phyloP scores from a whole-genome alignment of 2,329 filamentous ascomycete species.

The Botryosphaeria dothidea region DNA sequence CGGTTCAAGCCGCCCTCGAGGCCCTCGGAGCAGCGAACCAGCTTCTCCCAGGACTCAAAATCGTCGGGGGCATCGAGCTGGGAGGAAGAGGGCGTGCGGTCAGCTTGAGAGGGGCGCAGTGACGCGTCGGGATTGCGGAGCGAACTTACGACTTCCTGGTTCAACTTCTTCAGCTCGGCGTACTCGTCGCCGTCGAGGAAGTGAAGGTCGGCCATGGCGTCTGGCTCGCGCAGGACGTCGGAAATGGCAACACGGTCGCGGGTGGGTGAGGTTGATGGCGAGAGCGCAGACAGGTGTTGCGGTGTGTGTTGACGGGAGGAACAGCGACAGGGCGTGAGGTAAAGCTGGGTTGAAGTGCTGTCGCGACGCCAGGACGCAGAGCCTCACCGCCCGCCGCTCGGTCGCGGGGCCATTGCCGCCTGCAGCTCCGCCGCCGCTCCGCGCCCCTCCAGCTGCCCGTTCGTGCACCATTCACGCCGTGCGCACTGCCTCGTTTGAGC shows the following conservation, averaged over 20 bases:
- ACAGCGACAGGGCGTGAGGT: not conserved
- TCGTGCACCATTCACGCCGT: not conserved
- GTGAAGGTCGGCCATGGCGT: conserved; percentile 20
- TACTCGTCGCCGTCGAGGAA: conserved; percentile 81
- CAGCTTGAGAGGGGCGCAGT: not conserved
- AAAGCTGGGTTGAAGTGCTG: not conserved
- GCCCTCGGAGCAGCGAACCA: conserved; percentile 77
- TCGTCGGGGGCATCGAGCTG: conserved; percentile 76
- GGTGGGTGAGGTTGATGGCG: not conserved
- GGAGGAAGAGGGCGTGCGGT: not conserved
- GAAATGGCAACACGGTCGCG: not conserved
- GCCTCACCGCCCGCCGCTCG: not conserved
- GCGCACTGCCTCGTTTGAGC: not conserved
- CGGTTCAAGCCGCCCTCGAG: conserved; percentile 93
- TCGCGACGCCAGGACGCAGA: not conserved
- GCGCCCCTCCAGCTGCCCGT: not conserved
- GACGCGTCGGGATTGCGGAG: not conserved
- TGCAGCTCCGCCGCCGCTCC: not conserved
- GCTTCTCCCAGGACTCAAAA: conserved; percentile 93
- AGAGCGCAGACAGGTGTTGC: not conserved
- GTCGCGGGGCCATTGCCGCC: not conserved
- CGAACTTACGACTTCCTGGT: conserved; percentile 71
- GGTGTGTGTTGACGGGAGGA: not conserved
- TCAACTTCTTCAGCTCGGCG: conserved; percentile 76
- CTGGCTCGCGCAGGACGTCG: not conserved